Base-by-base conservation (phyloP, 2,329 filamentous ascomycete genomes). In the Ophiostoma sp. region DNA sequence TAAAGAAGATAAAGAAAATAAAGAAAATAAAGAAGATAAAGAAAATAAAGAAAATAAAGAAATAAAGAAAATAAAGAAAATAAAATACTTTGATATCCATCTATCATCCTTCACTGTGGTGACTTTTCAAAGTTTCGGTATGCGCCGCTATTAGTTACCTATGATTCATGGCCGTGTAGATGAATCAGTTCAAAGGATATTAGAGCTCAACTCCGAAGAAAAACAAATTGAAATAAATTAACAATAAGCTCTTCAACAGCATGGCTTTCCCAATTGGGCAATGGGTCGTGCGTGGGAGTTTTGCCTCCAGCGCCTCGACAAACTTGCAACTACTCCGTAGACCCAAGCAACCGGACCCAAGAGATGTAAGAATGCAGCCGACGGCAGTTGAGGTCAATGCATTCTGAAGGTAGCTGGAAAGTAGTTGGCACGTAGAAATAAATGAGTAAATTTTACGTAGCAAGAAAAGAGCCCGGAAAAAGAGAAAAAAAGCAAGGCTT, bases 241-340 rank as follows among this genome's bases (percentile, higher is more conserved):
- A 31, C 23, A n/a, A 3, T 7, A 23, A 48, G 44, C 23, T 57
- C 52, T 57, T 57, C 52, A 48, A 20, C 20, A 48, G 44, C 44
- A n/a, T 27, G 65, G 41, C 41, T 52, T 33, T 33, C 66, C 44
- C 31, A 33, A 7, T 35, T 17, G 1, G 69, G 69, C 11, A 68
- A 70, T 68, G 54, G 66, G 69, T 70, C 66, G 54, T 68, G 69
- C 65, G 66, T 65, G 67, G 39, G 11, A 41, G 39, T 41, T 41
- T 66, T 44, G 31, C 52, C 48, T 48, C 62, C 41, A 64, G 17
- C 57, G 48, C 23, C 44, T 57, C 31, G 17, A 15, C 44, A 48
- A 20, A 48, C 44, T 8, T 48, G 44, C 44, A 48, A 48, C 17
- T 48, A n/a, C n/a, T n/a, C n/a, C n/a, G n/a, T n/a, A 41, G 39